Percentiles rank a stretch among this genome's conserved stretches.
phyloP scores from a whole-genome alignment of 352 stramenopile species.

The Phytophthora cactorum region DNA sequence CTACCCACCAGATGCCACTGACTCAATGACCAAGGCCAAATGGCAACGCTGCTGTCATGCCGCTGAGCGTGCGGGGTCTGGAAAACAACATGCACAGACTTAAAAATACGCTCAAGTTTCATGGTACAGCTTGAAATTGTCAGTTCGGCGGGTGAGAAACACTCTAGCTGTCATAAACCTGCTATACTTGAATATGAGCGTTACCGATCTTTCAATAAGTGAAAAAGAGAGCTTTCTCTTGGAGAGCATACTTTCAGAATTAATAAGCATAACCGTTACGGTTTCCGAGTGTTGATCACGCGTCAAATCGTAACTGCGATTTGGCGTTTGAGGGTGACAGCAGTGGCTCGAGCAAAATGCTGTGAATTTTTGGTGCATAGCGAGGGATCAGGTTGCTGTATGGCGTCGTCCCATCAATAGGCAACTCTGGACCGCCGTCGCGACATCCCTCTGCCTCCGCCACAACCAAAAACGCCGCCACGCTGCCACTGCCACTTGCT shows the following conservation, averaged over 20 bases:
- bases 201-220: background rate
- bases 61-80: background rate
- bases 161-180: slow-evolving; percentile 17
- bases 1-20: slow-evolving; percentile 23
- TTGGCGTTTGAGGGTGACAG: slow-evolving; percentile 26
- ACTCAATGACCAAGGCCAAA: slow-evolving; percentile 11
- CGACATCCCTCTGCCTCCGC: slow-evolving; percentile 24
- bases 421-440: slow-evolving; percentile 1
- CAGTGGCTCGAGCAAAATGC: slow-evolving; percentile 21
- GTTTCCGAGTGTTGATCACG: background rate
- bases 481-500: slow-evolving; percentile 17
- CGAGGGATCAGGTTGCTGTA: slow-evolving; percentile 28
- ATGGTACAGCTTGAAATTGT: slow-evolving; percentile 1
- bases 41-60: background rate
- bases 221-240: background rate
- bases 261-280: slow-evolving; percentile 5
- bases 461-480: slow-evolving; percentile 42
- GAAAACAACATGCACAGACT: background rate
- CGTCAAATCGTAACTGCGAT: slow-evolving; percentile 28
- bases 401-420: slow-evolving; percentile 24
- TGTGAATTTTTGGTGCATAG: slow-evolving; percentile 32
- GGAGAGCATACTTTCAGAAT: background rate
- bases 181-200: slow-evolving; percentile 2
- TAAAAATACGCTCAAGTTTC: slow-evolving; percentile 5
- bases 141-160: slow-evolving; percentile 18